Percentiles rank a stretch among this genome's conserved stretches.
These are phyloP conservation scores for Voacanga thouarsii DNA, from an alignment of 257 asterid species.

Conservation along the genomic window DNA sequence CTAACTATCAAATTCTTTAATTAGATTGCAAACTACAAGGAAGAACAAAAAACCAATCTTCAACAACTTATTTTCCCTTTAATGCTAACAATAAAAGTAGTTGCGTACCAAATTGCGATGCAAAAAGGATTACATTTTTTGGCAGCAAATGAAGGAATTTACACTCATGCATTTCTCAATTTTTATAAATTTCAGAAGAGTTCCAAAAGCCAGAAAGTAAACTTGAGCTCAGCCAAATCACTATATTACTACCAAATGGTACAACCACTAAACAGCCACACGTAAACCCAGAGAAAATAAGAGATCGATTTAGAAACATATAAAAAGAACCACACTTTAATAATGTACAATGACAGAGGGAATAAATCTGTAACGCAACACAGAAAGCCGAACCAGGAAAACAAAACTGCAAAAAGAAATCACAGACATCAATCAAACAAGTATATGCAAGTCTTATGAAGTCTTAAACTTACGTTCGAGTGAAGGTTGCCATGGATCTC, in stretches of 20 bases:
- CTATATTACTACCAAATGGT: not conserved
- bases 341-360: not conserved
- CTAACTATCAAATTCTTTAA: not conserved
- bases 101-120: not conserved
- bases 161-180: too few species aligned
- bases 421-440: not conserved
- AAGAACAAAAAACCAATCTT: not conserved
- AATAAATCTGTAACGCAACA: not conserved
- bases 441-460: not conserved
- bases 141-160: not conserved
- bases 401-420: not conserved
- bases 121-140: not conserved
- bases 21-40: not conserved
- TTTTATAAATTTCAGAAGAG: not conserved
- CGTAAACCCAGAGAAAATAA: not conserved
- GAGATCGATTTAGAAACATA: not conserved
- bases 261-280: not conserved
- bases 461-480: conserved; percentile 59
- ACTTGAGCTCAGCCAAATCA: not conserved
- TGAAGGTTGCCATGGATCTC: conserved; percentile 99
- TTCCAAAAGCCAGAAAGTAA: not conserved
- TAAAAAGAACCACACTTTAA: not conserved
- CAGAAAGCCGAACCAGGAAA: not conserved
- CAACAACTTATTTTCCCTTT: not conserved
- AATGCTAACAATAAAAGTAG: not conserved